Evolutionary conservation across 1,284 basidiomycete genomes (phyloP).

Genomic region (Gomphus sp.): DNA sequence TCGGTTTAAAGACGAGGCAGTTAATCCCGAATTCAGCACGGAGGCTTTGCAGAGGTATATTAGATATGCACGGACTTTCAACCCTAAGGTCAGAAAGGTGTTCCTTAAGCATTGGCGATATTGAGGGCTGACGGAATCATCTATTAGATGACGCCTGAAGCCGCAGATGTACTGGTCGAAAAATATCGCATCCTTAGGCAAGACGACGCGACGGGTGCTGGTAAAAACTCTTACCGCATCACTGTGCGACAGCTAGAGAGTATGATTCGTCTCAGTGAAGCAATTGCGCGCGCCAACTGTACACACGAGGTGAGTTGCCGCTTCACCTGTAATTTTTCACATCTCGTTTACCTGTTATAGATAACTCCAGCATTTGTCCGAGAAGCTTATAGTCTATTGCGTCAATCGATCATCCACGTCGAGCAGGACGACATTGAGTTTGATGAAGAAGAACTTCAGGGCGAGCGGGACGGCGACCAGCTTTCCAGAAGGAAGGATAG

Average conservation of each 20-base stretch:
- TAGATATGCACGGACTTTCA: conserved; percentile 93
- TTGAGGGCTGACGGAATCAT: neutral
- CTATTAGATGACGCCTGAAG: conserved; percentile 84
- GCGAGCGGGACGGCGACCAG: conserved; percentile 30
- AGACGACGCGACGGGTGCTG: conserved; percentile 84
- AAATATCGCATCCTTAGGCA: conserved; percentile 91
- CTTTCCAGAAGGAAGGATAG: conserved; percentile 18
- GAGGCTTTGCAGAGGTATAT: conserved; percentile 96
- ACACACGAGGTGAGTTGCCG: conserved; percentile 59
- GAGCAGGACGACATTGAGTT: conserved; percentile 99
- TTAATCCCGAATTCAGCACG: conserved; percentile 94
- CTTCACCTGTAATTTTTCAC: neutral
- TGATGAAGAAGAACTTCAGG: conserved; percentile 82
- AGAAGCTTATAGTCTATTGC: conserved; percentile 89
- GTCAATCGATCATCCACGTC: conserved; percentile 98
- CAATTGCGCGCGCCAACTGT: conserved; percentile 95
- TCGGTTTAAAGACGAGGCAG: conserved; percentile 89
- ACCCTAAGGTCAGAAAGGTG: conserved; percentile 68
- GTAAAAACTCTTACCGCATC: conserved; percentile 90
- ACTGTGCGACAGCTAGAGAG: conserved; percentile 95
- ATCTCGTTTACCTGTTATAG: conserved; percentile 26
- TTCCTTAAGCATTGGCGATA: neutral
- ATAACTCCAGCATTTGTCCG: conserved; percentile 91
- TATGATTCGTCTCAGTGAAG: conserved; percentile 96
- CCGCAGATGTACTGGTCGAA: conserved; percentile 89